Conservation (phyloP, 129 eudicot genomes). For the Lonicera japonica region DNA sequence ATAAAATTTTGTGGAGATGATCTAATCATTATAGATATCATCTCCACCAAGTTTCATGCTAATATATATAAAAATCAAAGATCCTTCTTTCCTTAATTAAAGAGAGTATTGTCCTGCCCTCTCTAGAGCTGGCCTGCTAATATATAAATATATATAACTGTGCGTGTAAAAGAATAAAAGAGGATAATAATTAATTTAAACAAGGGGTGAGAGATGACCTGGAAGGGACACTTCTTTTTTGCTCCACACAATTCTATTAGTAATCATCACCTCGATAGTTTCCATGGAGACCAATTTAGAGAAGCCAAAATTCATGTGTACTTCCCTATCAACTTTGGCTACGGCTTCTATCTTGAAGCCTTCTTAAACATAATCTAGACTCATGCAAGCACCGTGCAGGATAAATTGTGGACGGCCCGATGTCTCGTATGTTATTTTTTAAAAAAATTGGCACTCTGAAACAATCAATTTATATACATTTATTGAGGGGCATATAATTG, state of each 20-base stretch:
- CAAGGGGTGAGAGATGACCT: background rate
- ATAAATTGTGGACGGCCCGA: background rate
- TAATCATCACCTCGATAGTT: background rate
- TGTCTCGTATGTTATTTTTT: background rate
- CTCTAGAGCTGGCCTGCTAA: too few species aligned
- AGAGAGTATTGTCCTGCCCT: too few species aligned
- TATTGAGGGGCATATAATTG: background rate
- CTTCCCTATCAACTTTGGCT: background rate
- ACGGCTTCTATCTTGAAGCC: background rate
- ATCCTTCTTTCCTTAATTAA: too few species aligned
- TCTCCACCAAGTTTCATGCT: too few species aligned
- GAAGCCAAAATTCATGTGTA: background rate
- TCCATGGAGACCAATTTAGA: background rate
- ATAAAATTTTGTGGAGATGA: too few species aligned
- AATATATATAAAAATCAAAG: too few species aligned
- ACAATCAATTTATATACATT: background rate
- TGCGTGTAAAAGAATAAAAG: too few species aligned
- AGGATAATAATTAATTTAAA: too few species aligned
- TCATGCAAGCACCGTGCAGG: background rate
- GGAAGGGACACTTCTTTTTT: background rate
- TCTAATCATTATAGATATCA: too few species aligned
- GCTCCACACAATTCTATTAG: background rate
- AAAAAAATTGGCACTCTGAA: too few species aligned
- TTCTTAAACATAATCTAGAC: background rate
- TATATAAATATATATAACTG: too few species aligned